Evolutionary conservation across 2,329 filamentous ascomycete genomes (phyloP).

Genomic region (Aspergillus awamori): DNA sequence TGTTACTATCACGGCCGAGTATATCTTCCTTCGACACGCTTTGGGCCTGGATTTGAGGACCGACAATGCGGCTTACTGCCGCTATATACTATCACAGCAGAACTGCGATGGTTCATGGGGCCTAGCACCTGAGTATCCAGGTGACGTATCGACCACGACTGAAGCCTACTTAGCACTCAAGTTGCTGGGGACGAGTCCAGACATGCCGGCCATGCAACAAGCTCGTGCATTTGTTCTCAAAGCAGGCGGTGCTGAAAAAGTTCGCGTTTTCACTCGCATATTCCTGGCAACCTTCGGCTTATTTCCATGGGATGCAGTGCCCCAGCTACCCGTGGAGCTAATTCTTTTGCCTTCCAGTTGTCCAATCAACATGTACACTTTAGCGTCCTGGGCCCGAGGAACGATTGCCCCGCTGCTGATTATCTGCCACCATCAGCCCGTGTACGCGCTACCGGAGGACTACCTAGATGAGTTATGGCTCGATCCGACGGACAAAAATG

Average conservation of each 20-base stretch:
- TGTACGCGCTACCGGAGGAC: constrained; percentile 33
- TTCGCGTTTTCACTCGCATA: constrained; percentile 37
- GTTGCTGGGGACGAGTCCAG: constrained; percentile 29
- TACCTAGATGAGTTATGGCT: constrained; percentile 40
- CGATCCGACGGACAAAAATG: constrained; percentile 24
- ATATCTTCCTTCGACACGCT: constrained; percentile 30
- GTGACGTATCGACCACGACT: constrained; percentile 31
- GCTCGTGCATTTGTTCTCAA: constrained; percentile 29
- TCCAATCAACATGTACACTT: constrained; percentile 36
- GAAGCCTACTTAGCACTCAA: constrained; percentile 43
- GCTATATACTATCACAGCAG: constrained; percentile 25
- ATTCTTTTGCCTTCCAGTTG: constrained; percentile 32
- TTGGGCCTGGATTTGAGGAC: constrained; percentile 22
- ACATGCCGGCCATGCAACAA: constrained; percentile 16
- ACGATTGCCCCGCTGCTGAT: constrained; percentile 21
- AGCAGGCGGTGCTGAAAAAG: constrained; percentile 34
- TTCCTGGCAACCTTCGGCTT: constrained; percentile 38
- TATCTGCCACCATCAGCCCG: constrained; percentile 32
- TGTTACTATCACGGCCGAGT: constrained; percentile 29
- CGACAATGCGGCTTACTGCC: constrained; percentile 14
- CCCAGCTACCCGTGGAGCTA: constrained; percentile 38
- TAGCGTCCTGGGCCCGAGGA: constrained; percentile 27
- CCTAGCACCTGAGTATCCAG: constrained; percentile 26
- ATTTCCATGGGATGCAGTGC: constrained; percentile 37
- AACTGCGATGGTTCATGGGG: constrained; percentile 37